Evolutionary conservation across 2,329 filamentous ascomycete species (phyloP), one percentile per base, ranked within the genome.

Genomic region (Penicillium sclerotiorum): DNA sequence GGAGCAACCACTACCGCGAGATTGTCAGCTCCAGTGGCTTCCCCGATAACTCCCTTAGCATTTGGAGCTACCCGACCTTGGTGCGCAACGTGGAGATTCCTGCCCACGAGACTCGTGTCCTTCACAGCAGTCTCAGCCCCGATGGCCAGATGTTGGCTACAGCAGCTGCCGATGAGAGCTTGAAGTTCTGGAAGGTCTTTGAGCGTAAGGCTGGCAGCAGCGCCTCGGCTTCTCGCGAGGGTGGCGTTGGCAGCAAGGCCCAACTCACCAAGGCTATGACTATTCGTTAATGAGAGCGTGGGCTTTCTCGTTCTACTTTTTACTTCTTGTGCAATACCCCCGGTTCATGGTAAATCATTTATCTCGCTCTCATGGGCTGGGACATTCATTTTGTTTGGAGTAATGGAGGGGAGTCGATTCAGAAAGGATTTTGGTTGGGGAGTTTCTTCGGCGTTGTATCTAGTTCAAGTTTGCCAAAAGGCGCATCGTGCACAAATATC

Each of bases 141-240:
- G 94, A 99, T 67, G 94, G 94, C 45, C 94, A 99, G 79, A 96
- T 96, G 85, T 84, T 99, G 48, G 94, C 94, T 43, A 99, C 94
- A 44, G 93, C 94, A 53, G 89, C 93, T 62, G 92, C 93, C 30
- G 94, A 99, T 66, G 94, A 99, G 80, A 93, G 88, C 68, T 81
- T 99, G 73, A 99, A 99, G 79, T 99, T 99, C 82, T 99, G 94
- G 94, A 99, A 99, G 85, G 82, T 99, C 63, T 99, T 99, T 68
- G 94, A 99, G 82, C 96, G 96, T 84, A 97, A 96, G 84, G 80
- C 92, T 15, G 91, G 90, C 47, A 78, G 82, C 51, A 77, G 82
- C 53, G 82, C 86, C 44, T 82, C 84, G 41, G 69, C 80, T 25
- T 79, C 85, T 47, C 81, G 83, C 53, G 80, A 82, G 61, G 81